Percentiles rank a stretch among this genome's conserved stretches.
phyloP scores from a whole-genome alignment of 345 rosid species.

The Psidium friedrichsthalianum region DNA sequence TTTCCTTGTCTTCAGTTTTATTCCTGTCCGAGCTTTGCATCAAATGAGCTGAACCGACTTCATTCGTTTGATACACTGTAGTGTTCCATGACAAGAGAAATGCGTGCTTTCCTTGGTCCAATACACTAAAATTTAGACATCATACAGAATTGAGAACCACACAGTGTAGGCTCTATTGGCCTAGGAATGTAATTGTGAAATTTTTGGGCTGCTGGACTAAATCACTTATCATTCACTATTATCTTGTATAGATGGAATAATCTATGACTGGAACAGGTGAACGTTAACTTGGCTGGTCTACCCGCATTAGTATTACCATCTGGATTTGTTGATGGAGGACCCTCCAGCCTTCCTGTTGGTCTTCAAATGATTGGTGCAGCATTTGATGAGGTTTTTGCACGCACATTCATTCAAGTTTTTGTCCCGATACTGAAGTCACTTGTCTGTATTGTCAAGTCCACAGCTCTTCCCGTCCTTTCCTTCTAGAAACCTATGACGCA shows the following conservation, averaged over 20 bases:
- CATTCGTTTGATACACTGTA: neutral
- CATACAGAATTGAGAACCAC: neutral
- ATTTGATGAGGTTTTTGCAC: slow-evolving; percentile 61
- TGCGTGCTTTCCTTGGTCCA: neutral
- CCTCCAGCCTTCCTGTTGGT: slow-evolving; percentile 75
- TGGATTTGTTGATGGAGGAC: slow-evolving; percentile 74
- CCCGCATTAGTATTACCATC: slow-evolving; percentile 92
- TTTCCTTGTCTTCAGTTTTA: neutral
- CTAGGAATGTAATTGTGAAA: neutral
- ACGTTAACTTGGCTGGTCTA: slow-evolving; percentile 83
- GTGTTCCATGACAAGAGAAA: neutral
- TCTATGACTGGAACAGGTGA: slow-evolving; percentile 44
- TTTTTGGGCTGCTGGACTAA: neutral
- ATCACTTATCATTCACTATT: neutral
- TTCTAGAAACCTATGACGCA: neutral
- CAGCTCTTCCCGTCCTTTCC: neutral
- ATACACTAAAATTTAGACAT: neutral
- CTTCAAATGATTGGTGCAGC: slow-evolving; percentile 92
- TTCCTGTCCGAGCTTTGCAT: neutral
- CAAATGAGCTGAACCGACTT: neutral
- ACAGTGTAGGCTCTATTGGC: neutral
- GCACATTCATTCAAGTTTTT: neutral
- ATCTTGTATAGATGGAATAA: neutral
- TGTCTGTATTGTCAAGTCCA: neutral
- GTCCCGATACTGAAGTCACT: neutral